These are phyloP conservation scores for Cryptococcus floricola DNA, from an alignment of 1,284 basidiomycete species.

Conservation along the genomic window DNA sequence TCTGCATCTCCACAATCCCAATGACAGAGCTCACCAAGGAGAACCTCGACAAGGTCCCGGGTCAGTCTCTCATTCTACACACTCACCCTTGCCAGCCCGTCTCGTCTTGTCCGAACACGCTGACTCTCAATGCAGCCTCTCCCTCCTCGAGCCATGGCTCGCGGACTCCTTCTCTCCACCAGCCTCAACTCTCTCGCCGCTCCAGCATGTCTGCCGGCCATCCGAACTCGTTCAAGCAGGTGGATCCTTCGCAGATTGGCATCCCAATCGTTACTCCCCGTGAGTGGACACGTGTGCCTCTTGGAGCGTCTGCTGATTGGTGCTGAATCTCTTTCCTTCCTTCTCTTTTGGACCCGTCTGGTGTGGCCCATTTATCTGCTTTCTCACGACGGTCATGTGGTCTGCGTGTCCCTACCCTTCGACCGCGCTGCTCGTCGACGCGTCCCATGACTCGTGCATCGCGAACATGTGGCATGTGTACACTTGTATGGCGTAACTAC, in stretches of 20 bases:
- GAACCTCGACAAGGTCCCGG: constrained; percentile 33
- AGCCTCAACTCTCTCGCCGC: constrained; percentile 41
- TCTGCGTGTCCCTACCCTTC: too few species aligned
- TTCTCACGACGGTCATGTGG: background rate
- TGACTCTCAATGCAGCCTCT: background rate
- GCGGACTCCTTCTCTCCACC: constrained; percentile 39
- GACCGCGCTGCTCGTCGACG: too few species aligned
- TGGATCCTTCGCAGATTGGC: constrained; percentile 42
- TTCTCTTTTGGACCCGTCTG: background rate
- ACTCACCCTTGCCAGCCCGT: background rate
- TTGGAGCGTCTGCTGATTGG: background rate
- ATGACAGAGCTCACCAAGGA: constrained; percentile 38
- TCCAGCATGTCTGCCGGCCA: constrained; percentile 38
- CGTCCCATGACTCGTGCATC: too few species aligned
- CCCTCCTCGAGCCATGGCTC: constrained; percentile 13
- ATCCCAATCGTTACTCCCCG: constrained; percentile 39
- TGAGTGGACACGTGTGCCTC: background rate
- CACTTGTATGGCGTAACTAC: too few species aligned
- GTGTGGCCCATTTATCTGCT: background rate
- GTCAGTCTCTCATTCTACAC: background rate
- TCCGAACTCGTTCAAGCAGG: constrained; percentile 20
- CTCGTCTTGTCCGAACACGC: background rate
- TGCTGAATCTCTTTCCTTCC: background rate
- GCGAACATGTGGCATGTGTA: too few species aligned
- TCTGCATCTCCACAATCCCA: too few species aligned